Base-by-base conservation (phyloP, 768 basidiomycete genomes). In the Mrakia frigida region DNA sequence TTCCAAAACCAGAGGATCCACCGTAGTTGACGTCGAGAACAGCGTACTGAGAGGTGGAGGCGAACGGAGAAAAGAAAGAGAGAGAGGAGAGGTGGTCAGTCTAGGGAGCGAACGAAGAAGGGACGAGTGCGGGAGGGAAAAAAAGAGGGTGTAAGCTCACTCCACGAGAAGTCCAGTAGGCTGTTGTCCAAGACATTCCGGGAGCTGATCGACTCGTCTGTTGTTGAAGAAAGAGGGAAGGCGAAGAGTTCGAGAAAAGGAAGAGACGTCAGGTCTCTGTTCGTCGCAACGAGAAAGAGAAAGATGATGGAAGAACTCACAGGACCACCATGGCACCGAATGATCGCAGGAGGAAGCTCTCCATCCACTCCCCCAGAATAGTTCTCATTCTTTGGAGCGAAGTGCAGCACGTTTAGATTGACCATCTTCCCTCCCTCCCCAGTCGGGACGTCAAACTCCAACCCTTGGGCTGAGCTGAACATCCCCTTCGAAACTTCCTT, bases 1-100 rank as follows among this genome's bases (percentile, higher is more conserved):
- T 86, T 0, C 92, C 92, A 80, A 89, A 92, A 0, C 91, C 89
- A 6, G 88, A 88, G 0, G 90, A 91, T 0, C 92, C 92, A 1
- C 90, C 87, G 77, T 92, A 74, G 37, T 93, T 90, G 60, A 93
- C 90, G 73, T 90, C 90, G 50, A 91, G 79, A 87, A 90, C 79
- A 88, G 76, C 69, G 50, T 74, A 74, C 56, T 56, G 56, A n/a
- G n/a, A n/a, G n/a, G n/a, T n/a, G n/a, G n/a, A n/a, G n/a, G 9
- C 0, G 56, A 56, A n/a, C n/a, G 18, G 28, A 28, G 56, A 25
- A 25, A 21, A 43, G 3, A 21, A 25, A 18, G 18, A 14, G 13
- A 56, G 56, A 10, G n/a, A 28, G 25, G 56, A 25, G 23, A 56
- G n/a, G 23, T 7, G 6, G 28, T 56, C 56, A 56, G 56, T 14